A percentile compares a stretch with the other conserved stretches of the same genome.
Evolutionary conservation across 768 basidiomycete species (phyloP).

Genomic region (Kondoa subrosea): DNA sequence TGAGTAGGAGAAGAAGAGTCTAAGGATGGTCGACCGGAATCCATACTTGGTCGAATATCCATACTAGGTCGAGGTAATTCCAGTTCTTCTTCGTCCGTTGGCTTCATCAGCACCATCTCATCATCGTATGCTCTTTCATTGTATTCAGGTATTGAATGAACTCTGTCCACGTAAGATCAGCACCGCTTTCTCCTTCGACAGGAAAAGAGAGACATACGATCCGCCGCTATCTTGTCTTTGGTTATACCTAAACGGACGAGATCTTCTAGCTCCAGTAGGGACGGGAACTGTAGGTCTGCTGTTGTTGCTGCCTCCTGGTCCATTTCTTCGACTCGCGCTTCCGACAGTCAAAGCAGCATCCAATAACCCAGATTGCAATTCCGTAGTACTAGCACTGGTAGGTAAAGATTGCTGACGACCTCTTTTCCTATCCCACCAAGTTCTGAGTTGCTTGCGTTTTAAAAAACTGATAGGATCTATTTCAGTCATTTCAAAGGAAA

Average conservation of each 20-base stretch:
- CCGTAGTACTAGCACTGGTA: too few species aligned
- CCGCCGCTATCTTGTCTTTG: neutral
- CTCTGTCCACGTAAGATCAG: neutral
- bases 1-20: neutral
- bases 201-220: neutral
- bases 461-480: too few species aligned
- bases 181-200: neutral
- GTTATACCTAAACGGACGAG: neutral
- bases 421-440: too few species aligned
- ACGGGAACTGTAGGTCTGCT: too few species aligned
- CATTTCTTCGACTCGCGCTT: too few species aligned
- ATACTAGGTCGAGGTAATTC: neutral
- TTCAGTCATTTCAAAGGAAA: too few species aligned
- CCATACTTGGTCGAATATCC: neutral
- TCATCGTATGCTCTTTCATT: neutral
- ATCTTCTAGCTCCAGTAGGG: too few species aligned
- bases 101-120: conserved; percentile 7
- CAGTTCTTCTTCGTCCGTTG: neutral
- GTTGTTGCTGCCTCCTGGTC: too few species aligned
- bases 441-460: too few species aligned
- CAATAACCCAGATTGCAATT: too few species aligned
- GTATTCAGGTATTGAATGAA: neutral
- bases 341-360: too few species aligned
- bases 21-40: neutral
- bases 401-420: too few species aligned